Evolutionary conservation across 352 stramenopile genomes (phyloP), one percentile per base, ranked within the genome.

Genomic region (Globisporangium paddicum): DNA sequence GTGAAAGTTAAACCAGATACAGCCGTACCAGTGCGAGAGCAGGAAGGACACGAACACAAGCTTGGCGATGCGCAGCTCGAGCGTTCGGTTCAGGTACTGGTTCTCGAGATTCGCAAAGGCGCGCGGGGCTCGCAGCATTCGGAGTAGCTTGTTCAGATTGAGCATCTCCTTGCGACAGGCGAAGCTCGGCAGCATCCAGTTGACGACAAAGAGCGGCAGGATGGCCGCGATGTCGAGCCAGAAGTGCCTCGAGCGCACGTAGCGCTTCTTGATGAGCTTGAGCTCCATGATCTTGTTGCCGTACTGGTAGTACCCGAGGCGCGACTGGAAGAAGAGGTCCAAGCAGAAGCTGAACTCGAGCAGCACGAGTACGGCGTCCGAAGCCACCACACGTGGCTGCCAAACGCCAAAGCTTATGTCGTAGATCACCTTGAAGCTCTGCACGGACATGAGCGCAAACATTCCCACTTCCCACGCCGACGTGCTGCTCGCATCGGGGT

Each of bases 221-320:
- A 86, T 52, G 0, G 78, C 72, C 0, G 82, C 19, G 0, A 64
- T 55, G 21, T 83, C 78, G 9, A 76, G 28, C 0, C 64, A 60
- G 41, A 77, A 77, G 3, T 46, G 30, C 8, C 9, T 63, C 18
- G 80, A 89, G 7, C 34, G 45, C 10, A 73, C 66, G 44, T 86
- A 87, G 6, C 46, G 65, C 3, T 70, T 69, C 5, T 64, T 71
- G 21, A 86, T 83, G 10, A 64, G 37, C 1, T 18, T 32, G 18
- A 71, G 25, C 47, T 87, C 69, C 76, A 87, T 85, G 41, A 83
- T 64, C 40, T 89, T 90, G 64, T 87, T 90, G 11, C 80, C 80
- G 26, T 79, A 89, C 14, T 82, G 68, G 44, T 86, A 90, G 56
- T 72, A 87, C 0, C 80, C 78, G 0, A 84, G 68, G 1, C 77